Evolutionary conservation across 306 rosid species (phyloP).

Genomic region (Echinosophora koreensis): DNA sequence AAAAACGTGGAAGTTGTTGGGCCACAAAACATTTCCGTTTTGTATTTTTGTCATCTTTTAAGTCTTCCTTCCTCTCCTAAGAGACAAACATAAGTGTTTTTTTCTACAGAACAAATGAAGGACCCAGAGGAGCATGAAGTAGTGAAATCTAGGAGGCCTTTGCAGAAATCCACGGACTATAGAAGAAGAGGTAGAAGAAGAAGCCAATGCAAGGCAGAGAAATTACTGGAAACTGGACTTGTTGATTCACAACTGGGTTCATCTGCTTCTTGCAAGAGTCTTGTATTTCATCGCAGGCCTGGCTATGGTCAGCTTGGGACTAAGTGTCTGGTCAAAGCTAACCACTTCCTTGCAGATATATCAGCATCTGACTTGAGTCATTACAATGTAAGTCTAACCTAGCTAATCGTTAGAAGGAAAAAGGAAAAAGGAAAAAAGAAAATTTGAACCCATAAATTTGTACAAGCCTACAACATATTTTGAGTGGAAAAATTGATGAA

Average conservation of each 20-base stretch:
- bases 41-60: no score
- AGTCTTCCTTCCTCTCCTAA: no score
- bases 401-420: not conserved
- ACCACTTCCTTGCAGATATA: slow-evolving; percentile 65
- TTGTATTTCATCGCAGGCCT: slow-evolving; percentile 55
- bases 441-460: not conserved
- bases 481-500: not conserved
- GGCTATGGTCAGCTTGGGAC: slow-evolving; percentile 65
- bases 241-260: slow-evolving; percentile 34
- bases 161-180: slow-evolving; percentile 43
- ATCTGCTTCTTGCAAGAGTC: slow-evolving; percentile 50
- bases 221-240: slow-evolving; percentile 38
- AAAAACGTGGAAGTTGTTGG: slow-evolving; percentile 33
- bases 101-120: slow-evolving; percentile 53
- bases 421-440: not conserved
- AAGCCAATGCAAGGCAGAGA: slow-evolving; percentile 44
- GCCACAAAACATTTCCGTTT: not conserved
- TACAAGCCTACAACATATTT: no score
- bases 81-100: not conserved
- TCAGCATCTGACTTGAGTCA: slow-evolving; percentile 67
- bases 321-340: slow-evolving; percentile 66
- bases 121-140: slow-evolving; percentile 51
- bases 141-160: slow-evolving; percentile 44
- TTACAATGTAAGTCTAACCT: slow-evolving; percentile 57
- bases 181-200: slow-evolving; percentile 53